phyloP scores from a whole-genome alignment of 208 protist genomes.

The Acanthamoeba sp. region DNA sequence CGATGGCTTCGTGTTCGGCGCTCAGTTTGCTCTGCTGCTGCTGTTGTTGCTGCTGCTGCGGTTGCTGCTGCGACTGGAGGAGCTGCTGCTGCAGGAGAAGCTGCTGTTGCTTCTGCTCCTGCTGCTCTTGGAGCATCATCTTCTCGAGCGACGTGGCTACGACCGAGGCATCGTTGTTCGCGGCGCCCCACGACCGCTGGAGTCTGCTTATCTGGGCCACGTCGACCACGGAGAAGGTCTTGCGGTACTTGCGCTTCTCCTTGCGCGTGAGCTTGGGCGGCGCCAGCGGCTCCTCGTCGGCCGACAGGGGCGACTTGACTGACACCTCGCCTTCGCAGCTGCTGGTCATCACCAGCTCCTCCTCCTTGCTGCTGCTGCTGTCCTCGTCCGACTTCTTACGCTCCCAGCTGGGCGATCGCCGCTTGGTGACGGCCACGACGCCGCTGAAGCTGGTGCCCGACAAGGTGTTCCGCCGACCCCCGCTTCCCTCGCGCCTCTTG shows the following conservation, averaged over 20 bases:
- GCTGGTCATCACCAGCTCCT: not conserved
- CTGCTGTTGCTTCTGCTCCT: not conserved
- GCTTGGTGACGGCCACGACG: not conserved
- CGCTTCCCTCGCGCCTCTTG: not conserved
- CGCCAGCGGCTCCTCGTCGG: not conserved
- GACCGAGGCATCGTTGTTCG: not conserved
- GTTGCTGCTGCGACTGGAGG: not conserved
- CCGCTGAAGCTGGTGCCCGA: not conserved
- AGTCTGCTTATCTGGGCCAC: conserved; percentile 12
- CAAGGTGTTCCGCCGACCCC: not conserved
- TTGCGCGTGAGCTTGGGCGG: not conserved
- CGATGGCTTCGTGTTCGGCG: not conserved
- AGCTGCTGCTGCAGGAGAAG: not conserved
- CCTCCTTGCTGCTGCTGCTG: not conserved
- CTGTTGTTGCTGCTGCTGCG: not conserved
- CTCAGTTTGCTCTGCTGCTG: not conserved
- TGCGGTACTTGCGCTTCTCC: conserved; percentile 49
- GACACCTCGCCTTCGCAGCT: not conserved
- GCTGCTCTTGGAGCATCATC: conserved; percentile 21
- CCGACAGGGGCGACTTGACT: not conserved
- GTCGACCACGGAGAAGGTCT: conserved; percentile 44
- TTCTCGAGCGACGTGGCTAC: conserved; percentile 1
- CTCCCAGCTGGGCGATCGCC: not conserved
- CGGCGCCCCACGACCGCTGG: not conserved
- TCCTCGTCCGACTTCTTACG: not conserved